phyloP scores from a whole-genome alignment of 2,329 filamentous ascomycete genomes.

The Trichophyton mentagrophytes region DNA sequence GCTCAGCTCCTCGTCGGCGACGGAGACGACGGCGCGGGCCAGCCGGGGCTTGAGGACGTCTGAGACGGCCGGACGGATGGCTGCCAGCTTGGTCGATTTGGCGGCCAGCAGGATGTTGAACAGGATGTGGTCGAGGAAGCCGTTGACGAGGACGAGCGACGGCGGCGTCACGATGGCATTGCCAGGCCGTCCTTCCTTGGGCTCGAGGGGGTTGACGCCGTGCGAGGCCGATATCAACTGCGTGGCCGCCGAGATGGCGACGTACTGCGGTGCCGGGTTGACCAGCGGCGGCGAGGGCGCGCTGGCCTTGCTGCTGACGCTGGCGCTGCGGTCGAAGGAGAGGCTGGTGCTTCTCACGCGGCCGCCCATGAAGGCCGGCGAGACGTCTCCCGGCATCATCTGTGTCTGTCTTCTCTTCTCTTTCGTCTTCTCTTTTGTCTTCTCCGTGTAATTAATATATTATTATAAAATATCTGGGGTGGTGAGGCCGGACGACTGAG shows the following conservation, averaged over 20 bases:
- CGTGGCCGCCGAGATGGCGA: conserved; percentile 74
- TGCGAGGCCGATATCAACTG: conserved; percentile 86
- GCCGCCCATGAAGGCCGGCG: conserved; percentile 3
- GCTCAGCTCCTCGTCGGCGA: conserved; percentile 72
- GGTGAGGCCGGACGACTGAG: neutral
- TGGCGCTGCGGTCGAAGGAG: conserved; percentile 26
- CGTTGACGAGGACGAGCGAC: conserved; percentile 70
- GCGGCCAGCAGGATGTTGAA: conserved; percentile 78
- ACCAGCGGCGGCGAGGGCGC: conserved; percentile 55
- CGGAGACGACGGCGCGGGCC: conserved; percentile 68
- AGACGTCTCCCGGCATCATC: conserved; percentile 10
- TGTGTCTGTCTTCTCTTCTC: neutral
- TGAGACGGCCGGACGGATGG: conserved; percentile 66
- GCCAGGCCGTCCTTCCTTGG: conserved; percentile 55
- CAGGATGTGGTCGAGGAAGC: conserved; percentile 83
- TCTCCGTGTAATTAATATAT: neutral
- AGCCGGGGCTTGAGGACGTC: conserved; percentile 84
- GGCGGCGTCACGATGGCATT: conserved; percentile 59
- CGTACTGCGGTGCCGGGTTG: conserved; percentile 70
- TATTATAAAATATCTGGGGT: neutral
- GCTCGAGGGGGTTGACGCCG: conserved; percentile 55
- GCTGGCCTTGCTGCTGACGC: conserved; percentile 21
- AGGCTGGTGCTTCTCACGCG: conserved; percentile 27
- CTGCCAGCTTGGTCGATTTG: conserved; percentile 60
- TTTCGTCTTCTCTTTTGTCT: neutral